Evolutionary conservation across 148 eudicot species (phyloP).

Genomic region (Salicornia ramosissima): DNA sequence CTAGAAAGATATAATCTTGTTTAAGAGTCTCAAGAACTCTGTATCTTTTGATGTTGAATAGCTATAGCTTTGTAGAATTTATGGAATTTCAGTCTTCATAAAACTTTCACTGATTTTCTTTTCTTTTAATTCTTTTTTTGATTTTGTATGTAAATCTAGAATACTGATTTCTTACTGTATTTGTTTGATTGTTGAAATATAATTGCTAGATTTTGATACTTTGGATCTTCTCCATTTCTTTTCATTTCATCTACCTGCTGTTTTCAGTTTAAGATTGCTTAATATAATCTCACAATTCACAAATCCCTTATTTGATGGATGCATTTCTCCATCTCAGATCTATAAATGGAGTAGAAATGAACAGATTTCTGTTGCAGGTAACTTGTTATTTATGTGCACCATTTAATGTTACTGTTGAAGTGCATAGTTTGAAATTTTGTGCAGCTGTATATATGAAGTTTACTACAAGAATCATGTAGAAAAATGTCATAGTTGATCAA

Average conservation of each 20-base stretch:
- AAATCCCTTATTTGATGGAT: not conserved
- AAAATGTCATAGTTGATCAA: not conserved
- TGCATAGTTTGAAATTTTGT: not conserved
- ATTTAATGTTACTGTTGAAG: not conserved
- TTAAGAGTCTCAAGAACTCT: not conserved
- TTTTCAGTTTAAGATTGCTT: not conserved
- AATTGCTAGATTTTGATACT: slow-evolving; percentile 1
- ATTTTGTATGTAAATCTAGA: not conserved
- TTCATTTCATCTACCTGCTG: not conserved
- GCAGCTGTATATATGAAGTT: not conserved
- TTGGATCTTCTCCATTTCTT: not conserved
- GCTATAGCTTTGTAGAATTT: not conserved
- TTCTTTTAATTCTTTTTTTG: not conserved
- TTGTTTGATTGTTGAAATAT: slow-evolving; percentile 6
- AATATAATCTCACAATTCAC: not conserved
- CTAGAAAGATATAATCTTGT: slow-evolving; percentile 13
- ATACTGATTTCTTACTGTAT: not conserved
- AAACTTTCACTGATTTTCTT: not conserved
- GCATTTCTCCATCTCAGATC: not conserved
- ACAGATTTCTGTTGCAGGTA: not conserved
- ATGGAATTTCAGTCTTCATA: not conserved
- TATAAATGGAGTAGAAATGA: not conserved
- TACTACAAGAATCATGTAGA: not conserved
- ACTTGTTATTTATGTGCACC: not conserved
- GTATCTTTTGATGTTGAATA: not conserved